Base-by-base conservation (phyloP, 306 rosid genomes). In the Trichosanthes truncata region DNA sequence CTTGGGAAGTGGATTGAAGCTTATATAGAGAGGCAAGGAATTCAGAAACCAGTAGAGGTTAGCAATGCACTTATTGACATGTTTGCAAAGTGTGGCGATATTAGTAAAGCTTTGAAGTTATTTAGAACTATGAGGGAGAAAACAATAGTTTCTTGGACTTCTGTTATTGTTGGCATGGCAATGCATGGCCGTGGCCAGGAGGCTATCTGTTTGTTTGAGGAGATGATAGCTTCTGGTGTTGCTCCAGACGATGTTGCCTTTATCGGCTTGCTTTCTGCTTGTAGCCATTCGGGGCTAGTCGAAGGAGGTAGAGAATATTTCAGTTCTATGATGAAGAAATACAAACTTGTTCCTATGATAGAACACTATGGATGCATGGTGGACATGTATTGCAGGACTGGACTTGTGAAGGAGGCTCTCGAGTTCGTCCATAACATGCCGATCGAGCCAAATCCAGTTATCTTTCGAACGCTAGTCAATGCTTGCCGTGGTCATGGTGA, bases 351-450 rank as follows among this genome's bases (percentile, higher is more conserved):
- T n/a, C 95, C 97, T 1, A 89, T 85, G 89, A 89, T 92, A 36
- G 98, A 94, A 84, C 98, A 94, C 81, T 91, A 87, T 65, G 98
- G 97, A 56, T 94, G 98, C 83, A 82, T 94, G 90, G 97, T 89
- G 31, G 98, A 94, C 85, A 80, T 94, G 87, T 79, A 91, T 29
- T 86, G 98, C 85, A 87, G 97, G 89, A 93, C 95, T 20, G 97
- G 98, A 57, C 90, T 74, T 76, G 90, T 92, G 60, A 82, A 91
- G 35, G 98, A 94, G 63, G 97, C 97, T 9, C 36, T 89, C 29
- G 90, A 83, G 48, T 92, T 94, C 68, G 87, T 94, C 26, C 83
- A 49, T 68, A 72, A 79, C 26, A 94, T 94, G 97, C 91, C 92
- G 3, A 48, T 94, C 29, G 81, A 89, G 76, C 97, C 97, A 49